Evolutionary conservation across 1,139 yeast genomes (phyloP).

Genomic region (Wickerhamiella pararugosa): DNA sequence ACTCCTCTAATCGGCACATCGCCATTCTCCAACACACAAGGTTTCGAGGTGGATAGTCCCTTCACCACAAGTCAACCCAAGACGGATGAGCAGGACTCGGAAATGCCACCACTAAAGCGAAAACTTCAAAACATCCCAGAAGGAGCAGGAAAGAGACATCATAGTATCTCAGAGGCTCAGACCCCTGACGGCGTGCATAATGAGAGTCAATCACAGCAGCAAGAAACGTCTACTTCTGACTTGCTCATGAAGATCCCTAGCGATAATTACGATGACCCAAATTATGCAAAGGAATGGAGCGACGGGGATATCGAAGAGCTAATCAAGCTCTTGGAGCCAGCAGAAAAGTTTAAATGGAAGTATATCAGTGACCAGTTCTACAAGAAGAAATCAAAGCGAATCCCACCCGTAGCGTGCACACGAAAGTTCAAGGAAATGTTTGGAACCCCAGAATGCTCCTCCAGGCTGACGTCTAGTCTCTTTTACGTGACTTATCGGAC

Average conservation of each 20-base stretch:
- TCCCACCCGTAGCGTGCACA: constrained; percentile 29
- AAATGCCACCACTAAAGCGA: no score
- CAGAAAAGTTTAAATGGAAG: constrained; percentile 32
- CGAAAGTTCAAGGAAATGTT: constrained; percentile 30
- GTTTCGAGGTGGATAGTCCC: neutral
- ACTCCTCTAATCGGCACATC: neutral
- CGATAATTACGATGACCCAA: constrained; percentile 9
- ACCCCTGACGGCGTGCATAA: no score
- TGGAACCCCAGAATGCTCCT: constrained; percentile 28
- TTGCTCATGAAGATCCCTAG: constrained; percentile 11
- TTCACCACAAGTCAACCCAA: neutral
- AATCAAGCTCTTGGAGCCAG: constrained; percentile 24
- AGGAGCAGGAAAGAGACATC: no score
- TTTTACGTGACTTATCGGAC: constrained; percentile 28
- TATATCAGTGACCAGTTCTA: constrained; percentile 26
- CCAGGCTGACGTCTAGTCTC: constrained; percentile 26
- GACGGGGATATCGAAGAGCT: constrained; percentile 25
- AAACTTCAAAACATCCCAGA: no score
- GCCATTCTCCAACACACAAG: no score
- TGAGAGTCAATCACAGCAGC: no score
- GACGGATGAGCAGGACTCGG: neutral
- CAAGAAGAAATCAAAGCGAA: constrained; percentile 22
- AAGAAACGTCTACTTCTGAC: no score
- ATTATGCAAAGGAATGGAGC: constrained; percentile 18
- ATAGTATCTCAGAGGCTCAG: no score